Evolutionary conservation across 371 early-diverging fungal species (phyloP).

Genomic region (Rhizopus microsporus): DNA sequence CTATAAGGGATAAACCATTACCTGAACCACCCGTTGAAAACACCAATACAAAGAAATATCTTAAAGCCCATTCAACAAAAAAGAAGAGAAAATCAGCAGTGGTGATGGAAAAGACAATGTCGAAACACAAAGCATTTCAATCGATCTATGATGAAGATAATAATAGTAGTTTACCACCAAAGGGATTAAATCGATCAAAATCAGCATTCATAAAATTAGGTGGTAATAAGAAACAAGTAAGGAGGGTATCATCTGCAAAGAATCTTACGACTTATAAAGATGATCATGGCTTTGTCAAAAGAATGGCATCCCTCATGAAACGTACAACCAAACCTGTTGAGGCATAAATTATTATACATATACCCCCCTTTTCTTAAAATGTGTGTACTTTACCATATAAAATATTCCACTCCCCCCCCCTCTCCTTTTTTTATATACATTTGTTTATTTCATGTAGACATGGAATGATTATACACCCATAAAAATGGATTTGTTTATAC

Average conservation of each 20-base stretch:
- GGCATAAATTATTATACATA: background rate
- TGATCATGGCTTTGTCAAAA: conserved; percentile 34
- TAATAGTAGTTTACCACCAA: background rate
- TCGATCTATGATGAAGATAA: background rate
- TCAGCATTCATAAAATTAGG: conserved; percentile 43
- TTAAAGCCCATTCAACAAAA: conserved; percentile 15
- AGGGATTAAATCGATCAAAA: conserved; percentile 15
- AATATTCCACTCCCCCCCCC: background rate
- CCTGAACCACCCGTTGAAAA: conserved; percentile 19
- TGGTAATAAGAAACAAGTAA: conserved; percentile 23
- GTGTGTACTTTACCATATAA: background rate
- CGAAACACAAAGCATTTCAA: conserved; percentile 25
- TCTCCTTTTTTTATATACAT: conserved; percentile 2
- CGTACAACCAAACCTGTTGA: conserved; percentile 20
- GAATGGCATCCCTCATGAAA: conserved; percentile 40
- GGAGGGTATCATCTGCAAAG: conserved; percentile 27
- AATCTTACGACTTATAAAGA: background rate
- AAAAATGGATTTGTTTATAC: no score
- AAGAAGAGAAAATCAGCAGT: conserved; percentile 35
- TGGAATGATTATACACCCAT: no score
- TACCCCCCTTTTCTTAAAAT: background rate
- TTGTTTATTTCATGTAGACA: no score
- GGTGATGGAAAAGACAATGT: conserved; percentile 40
- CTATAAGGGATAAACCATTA: conserved; percentile 24
- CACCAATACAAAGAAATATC: background rate